A percentile compares a stretch with the other conserved stretches of the same genome.
phyloP scores from a whole-genome alignment of 768 basidiomycete genomes.

The Tephrocybe sp. region DNA sequence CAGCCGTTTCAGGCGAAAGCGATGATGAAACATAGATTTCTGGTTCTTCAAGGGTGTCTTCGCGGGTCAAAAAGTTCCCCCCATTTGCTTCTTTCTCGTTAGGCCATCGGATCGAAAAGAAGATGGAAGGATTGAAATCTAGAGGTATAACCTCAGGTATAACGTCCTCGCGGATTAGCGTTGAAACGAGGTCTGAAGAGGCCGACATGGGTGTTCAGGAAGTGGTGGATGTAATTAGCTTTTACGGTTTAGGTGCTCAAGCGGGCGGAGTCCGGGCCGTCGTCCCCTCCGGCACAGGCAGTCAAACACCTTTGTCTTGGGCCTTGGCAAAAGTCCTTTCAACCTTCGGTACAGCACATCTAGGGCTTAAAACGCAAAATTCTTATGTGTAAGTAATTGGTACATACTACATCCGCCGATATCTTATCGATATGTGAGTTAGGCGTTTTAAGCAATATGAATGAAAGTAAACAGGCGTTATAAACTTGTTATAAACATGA shows the following conservation, averaged over 20 bases:
- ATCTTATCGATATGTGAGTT: no score
- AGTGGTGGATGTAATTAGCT: no score
- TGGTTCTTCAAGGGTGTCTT: conserved; percentile 48
- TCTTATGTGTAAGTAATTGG: no score
- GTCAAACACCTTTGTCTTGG: no score
- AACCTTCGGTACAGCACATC: no score
- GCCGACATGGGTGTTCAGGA: not conserved
- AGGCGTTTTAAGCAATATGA: no score
- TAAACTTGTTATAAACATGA: no score
- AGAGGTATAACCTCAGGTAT: conserved; percentile 46
- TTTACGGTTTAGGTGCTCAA: not conserved
- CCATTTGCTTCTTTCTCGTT: conserved; percentile 32
- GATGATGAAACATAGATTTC: conserved; percentile 43
- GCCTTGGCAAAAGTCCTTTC: no score
- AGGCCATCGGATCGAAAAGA: conserved; percentile 44
- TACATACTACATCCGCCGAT: no score
- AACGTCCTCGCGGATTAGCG: conserved; percentile 35
- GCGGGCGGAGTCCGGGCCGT: not conserved
- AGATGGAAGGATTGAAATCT: conserved; percentile 33
- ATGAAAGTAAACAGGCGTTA: no score
- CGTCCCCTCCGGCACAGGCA: not conserved
- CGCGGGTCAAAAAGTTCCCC: conserved; percentile 27
- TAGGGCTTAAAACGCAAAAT: no score
- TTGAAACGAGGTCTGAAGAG: conserved; percentile 23
- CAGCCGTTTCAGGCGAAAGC: conserved; percentile 24